Conservation (phyloP, 805 yeast genomes). For the Cyberlindnera petersonii region DNA sequence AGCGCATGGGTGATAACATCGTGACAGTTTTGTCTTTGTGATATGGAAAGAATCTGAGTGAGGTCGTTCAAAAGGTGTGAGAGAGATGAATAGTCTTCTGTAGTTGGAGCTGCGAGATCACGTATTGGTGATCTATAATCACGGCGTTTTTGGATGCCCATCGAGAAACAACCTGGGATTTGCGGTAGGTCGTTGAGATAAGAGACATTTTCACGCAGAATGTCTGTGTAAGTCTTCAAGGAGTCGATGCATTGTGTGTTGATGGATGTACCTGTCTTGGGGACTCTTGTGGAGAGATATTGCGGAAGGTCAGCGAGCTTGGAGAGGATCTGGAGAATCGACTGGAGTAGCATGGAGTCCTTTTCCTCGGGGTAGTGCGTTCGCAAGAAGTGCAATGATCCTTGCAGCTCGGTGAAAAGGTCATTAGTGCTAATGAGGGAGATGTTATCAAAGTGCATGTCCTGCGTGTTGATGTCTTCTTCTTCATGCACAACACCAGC, state of each 20-base stretch:
- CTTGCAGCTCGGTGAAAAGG: slow-evolving; percentile 29
- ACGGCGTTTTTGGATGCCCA: slow-evolving; percentile 43
- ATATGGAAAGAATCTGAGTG: slow-evolving; percentile 31
- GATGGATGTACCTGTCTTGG: slow-evolving; percentile 10
- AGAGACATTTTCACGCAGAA: slow-evolving; percentile 14
- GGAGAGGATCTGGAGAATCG: slow-evolving; percentile 20
- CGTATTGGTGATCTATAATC: slow-evolving; percentile 48
- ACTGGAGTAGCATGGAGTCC: slow-evolving; percentile 21
- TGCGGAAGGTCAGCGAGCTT: slow-evolving; percentile 22
- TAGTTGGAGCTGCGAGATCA: slow-evolving; percentile 29
- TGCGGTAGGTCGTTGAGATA: slow-evolving; percentile 24
- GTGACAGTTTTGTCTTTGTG: slow-evolving; percentile 27
- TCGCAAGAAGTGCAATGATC: slow-evolving; percentile 33
- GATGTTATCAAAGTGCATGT: slow-evolving; percentile 49
- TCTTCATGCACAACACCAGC: slow-evolving; percentile 67
- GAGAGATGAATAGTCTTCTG: slow-evolving; percentile 28
- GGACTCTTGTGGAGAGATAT: slow-evolving; percentile 15
- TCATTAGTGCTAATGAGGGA: slow-evolving; percentile 24
- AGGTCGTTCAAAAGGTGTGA: slow-evolving; percentile 36
- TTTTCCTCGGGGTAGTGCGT: slow-evolving; percentile 17
- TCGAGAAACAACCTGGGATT: slow-evolving; percentile 39
- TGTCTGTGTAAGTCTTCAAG: slow-evolving; percentile 6
- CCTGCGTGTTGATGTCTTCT: slow-evolving; percentile 67
- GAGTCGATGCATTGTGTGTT: slow-evolving; percentile 18
- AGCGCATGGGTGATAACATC: slow-evolving; percentile 32